A percentile compares a stretch with the other conserved stretches of the same genome.
phyloP scores from a whole-genome alignment of 306 rosid species.

The Castanea mollissima region DNA sequence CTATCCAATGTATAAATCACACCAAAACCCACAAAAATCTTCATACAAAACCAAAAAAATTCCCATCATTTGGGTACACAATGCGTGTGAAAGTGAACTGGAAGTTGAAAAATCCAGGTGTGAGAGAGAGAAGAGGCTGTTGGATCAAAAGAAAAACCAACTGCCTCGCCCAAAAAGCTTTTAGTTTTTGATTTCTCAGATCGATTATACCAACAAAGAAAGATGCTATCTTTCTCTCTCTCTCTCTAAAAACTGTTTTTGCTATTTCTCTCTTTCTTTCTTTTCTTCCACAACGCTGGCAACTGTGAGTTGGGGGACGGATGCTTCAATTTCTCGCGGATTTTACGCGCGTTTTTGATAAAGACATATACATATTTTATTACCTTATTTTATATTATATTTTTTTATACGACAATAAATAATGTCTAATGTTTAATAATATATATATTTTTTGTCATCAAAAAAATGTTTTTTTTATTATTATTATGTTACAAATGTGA shows the following conservation, averaged over 20 bases:
- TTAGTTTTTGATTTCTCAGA: conserved; percentile 7
- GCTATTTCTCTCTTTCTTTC: conserved; percentile 8
- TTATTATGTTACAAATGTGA: too few relatives aligned
- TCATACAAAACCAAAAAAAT: conserved; percentile 11
- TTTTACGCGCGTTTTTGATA: conserved; percentile 38
- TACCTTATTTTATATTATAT: neutral
- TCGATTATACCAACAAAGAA: conserved; percentile 51
- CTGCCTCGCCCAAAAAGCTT: conserved; percentile 30
- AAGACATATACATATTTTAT: neutral
- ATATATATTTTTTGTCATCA: too few relatives aligned
- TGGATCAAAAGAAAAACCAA: conserved; percentile 41
- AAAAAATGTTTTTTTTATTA: too few relatives aligned
- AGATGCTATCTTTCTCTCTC: conserved; percentile 28
- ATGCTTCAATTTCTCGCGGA: conserved; percentile 54
- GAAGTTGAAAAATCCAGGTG: conserved; percentile 21
- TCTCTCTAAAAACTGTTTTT: neutral
- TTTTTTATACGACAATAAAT: neutral
- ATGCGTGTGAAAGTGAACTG: conserved; percentile 3
- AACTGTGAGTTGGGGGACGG: conserved; percentile 47
- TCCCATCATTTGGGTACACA: neutral
- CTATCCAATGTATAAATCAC: conserved; percentile 33
- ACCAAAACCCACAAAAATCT: conserved; percentile 13
- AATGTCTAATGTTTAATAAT: neutral
- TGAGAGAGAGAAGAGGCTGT: conserved; percentile 11
- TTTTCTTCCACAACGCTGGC: conserved; percentile 44